Conservation (phyloP, 1,284 basidiomycete species). For the Ceratobasidium sp. region DNA sequence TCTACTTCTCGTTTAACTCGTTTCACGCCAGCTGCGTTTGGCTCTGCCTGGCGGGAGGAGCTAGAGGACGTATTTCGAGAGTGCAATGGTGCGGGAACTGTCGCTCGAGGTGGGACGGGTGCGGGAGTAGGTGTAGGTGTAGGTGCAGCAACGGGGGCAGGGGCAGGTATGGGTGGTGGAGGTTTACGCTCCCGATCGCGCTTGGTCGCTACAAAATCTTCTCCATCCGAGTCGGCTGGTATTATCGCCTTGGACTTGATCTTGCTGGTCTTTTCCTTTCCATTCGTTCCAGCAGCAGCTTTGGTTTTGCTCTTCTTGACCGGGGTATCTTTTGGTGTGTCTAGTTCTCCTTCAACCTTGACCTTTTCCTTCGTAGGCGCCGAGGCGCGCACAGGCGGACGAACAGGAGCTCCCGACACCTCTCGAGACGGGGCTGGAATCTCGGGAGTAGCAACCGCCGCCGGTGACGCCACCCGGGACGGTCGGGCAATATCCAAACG, state of each 20-base stretch:
- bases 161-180: conserved; percentile 9
- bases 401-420: conserved; percentile 3
- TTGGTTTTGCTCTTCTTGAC: conserved; percentile 6
- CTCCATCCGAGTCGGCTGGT: conserved; percentile 27
- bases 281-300: neutral
- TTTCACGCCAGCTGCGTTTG: neutral
- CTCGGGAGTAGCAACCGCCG: neutral
- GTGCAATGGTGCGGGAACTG: too few species aligned
- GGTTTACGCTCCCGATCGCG: conserved; percentile 27
- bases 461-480: conserved; percentile 16
- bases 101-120: neutral
- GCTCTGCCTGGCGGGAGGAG: neutral
- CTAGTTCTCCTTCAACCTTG: conserved; percentile 20
- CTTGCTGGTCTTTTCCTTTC: conserved; percentile 38
- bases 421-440: conserved; percentile 15
- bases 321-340: neutral
- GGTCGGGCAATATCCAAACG: conserved; percentile 17
- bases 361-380: conserved; percentile 8
- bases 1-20: conserved; percentile 21
- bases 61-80: conserved; percentile 13
- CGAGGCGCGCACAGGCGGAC: conserved; percentile 10
- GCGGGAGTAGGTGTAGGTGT: neutral
- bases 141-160: neutral
- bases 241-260: conserved; percentile 38
- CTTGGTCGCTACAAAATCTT: conserved; percentile 29